Percentiles rank a stretch among this genome's conserved stretches.
phyloP scores from a whole-genome alignment of 768 basidiomycete species.

The Mycena rebaudengoi region DNA sequence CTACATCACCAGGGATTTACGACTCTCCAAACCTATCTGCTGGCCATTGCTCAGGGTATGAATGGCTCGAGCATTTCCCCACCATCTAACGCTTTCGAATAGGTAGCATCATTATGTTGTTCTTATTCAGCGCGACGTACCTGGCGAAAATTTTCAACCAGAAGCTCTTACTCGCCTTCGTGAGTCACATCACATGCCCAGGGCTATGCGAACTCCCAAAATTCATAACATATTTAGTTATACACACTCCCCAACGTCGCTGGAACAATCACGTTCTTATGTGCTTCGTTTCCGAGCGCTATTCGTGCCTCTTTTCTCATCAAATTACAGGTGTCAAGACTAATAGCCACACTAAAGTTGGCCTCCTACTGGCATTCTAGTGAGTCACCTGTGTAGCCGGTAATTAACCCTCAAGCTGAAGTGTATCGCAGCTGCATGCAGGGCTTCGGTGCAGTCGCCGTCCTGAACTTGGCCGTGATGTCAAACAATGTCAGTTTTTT shows the following conservation, averaged over 20 bases:
- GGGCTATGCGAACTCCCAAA: neutral
- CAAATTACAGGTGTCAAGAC: no score
- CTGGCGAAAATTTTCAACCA: conserved; percentile 52
- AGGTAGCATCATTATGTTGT: conserved; percentile 50
- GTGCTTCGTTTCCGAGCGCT: no score
- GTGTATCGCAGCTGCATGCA: conserved; percentile 46
- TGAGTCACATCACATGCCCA: conserved; percentile 29
- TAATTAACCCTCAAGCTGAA: conserved; percentile 12
- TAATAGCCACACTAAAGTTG: conserved; percentile 49
- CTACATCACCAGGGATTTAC: conserved; percentile 50
- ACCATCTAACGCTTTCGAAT: no score
- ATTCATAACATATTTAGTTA: conserved; percentile 32
- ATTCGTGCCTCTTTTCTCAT: no score
- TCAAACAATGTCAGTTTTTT: conserved; percentile 44
- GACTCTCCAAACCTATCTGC: conserved; percentile 57
- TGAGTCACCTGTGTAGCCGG: conserved; percentile 31
- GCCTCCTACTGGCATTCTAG: conserved; percentile 60
- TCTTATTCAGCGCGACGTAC: conserved; percentile 53
- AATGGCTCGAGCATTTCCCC: no score
- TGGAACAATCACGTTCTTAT: conserved; percentile 59
- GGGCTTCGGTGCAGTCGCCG: conserved; percentile 56
- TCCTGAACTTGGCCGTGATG: conserved; percentile 56
- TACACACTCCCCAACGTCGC: conserved; percentile 58
- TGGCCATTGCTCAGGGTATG: conserved; percentile 58
- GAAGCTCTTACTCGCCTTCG: conserved; percentile 54